Conservation (phyloP, 345 rosid species). For the Fremontodendron californicum region DNA sequence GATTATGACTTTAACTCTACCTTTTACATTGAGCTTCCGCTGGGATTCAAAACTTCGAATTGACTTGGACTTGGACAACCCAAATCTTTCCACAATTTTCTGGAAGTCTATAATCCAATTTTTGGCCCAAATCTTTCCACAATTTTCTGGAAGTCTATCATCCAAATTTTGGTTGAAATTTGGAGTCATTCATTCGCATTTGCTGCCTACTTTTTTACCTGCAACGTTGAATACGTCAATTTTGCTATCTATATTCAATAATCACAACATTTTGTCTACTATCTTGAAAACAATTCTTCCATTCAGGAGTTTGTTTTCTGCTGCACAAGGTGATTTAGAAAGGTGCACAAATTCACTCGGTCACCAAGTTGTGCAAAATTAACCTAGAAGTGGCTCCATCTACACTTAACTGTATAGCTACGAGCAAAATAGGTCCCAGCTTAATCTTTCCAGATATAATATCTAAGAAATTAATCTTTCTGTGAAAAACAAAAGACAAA, state of each 20-base stretch:
- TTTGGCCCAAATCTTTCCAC: background rate
- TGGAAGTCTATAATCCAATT: no score
- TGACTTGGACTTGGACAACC: background rate
- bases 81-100: background rate
- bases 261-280: background rate
- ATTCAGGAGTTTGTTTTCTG: no score
- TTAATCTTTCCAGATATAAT: no score
- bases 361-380: background rate
- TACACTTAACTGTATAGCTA: no score
- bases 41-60: background rate
- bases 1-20: no score
- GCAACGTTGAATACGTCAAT: background rate
- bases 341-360: no score
- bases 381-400: background rate
- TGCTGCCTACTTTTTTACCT: background rate
- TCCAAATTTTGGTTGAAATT: background rate
- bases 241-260: background rate
- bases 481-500: background rate
- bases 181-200: background rate
- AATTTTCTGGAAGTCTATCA: background rate
- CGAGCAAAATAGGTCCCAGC: no score
- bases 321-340: background rate
- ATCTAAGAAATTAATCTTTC: no score
- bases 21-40: background rate
- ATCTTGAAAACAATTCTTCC: background rate